Percentiles rank a stretch among this genome's conserved stretches.
Conservation (phyloP, 169 alveolate species). For the Eimeria sp. region DNA sequence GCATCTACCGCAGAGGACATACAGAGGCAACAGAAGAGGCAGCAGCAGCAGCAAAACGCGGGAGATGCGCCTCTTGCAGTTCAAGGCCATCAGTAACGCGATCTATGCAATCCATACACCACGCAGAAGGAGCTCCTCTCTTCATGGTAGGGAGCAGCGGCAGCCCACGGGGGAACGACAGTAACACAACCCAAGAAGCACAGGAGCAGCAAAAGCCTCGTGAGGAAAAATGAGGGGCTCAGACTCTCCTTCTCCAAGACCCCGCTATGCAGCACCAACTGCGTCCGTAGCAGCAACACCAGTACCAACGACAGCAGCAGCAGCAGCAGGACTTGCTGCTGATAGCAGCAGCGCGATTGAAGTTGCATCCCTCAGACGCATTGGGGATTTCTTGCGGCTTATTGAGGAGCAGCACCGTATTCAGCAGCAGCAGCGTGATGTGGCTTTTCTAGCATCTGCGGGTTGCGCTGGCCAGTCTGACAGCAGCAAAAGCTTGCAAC, state of each 20-base stretch:
- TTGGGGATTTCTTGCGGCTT: slow-evolving; percentile 49
- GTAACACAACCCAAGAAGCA: neutral
- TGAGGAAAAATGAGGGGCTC: slow-evolving; percentile 29
- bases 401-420: slow-evolving; percentile 49
- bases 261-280: slow-evolving; percentile 17
- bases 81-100: neutral
- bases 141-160: neutral
- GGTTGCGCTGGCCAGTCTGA: neutral
- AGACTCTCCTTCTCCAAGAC: slow-evolving; percentile 46
- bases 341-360: slow-evolving; percentile 51
- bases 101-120: neutral
- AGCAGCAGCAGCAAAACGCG: slow-evolving; percentile 23
- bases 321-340: slow-evolving; percentile 72
- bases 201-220: neutral
- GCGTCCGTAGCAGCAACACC: slow-evolving; percentile 24
- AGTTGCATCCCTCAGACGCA: slow-evolving; percentile 54
- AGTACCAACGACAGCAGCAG: neutral
- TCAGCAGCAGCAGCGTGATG: slow-evolving; percentile 43
- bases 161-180: neutral
- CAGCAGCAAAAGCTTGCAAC: slow-evolving; percentile 23
- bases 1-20: slow-evolving; percentile 16
- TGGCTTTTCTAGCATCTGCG: neutral
- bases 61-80: slow-evolving; percentile 59
- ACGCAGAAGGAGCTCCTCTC: neutral
- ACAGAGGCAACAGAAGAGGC: neutral